A percentile compares a stretch with the other conserved stretches of the same genome.
These are phyloP conservation scores for Mycogone perniciosa DNA, from an alignment of 2,329 filamentous ascomycete species.

Conservation along the genomic window DNA sequence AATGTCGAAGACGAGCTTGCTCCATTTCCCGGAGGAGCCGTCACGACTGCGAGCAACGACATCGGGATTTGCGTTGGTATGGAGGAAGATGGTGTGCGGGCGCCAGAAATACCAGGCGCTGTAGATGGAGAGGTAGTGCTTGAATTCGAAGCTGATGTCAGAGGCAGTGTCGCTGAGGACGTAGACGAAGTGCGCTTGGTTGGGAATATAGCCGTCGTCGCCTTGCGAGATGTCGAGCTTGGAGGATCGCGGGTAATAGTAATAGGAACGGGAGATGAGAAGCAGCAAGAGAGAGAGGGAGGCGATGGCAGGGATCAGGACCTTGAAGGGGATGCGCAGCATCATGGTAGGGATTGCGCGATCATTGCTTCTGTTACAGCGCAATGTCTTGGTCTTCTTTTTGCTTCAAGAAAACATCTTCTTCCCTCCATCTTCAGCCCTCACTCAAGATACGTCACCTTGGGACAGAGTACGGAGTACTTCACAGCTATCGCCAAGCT, in stretches of 20 bases:
- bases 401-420: too few species aligned
- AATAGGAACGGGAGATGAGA: neutral
- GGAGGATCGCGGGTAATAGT: neutral
- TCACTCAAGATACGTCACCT: too few species aligned
- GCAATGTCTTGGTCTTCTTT: neutral
- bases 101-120: slow-evolving; percentile 16
- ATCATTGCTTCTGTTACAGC: neutral
- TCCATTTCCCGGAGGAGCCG: slow-evolving; percentile 18
- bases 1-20: slow-evolving; percentile 17
- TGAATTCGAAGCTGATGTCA: slow-evolving; percentile 20
- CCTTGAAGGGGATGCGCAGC: neutral
- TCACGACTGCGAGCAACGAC: slow-evolving; percentile 10
- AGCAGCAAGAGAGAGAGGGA: neutral
- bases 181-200: slow-evolving; percentile 21
- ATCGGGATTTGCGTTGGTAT: slow-evolving; percentile 20
- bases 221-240: neutral
- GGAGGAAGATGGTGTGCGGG: slow-evolving; percentile 21
- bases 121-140: slow-evolving; percentile 21
- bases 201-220: slow-evolving; percentile 17
- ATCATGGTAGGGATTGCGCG: neutral
- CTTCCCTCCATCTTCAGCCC: too few species aligned
- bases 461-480: neutral
- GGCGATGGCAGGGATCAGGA: neutral
- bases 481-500: neutral
- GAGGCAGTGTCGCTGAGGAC: slow-evolving; percentile 14